These are phyloP conservation scores for Lactifluus echinatus DNA, from an alignment of 768 basidiomycete species.

Conservation along the genomic window DNA sequence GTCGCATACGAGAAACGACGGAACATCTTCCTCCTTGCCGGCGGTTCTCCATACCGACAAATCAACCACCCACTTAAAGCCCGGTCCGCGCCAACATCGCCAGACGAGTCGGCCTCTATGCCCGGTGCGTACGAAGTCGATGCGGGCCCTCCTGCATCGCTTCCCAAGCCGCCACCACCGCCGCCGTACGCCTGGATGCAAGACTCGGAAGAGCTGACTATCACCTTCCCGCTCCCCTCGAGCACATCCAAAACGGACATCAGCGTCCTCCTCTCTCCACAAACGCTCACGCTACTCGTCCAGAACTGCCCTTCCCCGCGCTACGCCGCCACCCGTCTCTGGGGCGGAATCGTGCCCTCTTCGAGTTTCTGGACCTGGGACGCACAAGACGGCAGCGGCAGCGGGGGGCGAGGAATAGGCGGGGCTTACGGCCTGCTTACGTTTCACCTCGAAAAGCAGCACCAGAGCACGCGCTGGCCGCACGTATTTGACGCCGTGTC, in stretches of 20 bases:
- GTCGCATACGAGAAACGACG: conserved; percentile 39
- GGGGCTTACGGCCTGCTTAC: conserved; percentile 68
- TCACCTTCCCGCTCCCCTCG: conserved; percentile 79
- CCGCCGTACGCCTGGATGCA: conserved; percentile 94
- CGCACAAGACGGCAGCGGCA: conserved; percentile 55
- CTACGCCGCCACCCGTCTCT: conserved; percentile 56
- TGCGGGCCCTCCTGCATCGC: conserved; percentile 24
- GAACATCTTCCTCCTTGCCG: conserved; percentile 46
- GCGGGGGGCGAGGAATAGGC: too few relatives aligned
- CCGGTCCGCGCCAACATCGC: too few relatives aligned
- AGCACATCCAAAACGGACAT: conserved; percentile 54
- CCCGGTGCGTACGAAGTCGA: conserved; percentile 51
- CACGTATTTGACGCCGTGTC: conserved; percentile 64
- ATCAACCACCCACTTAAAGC: conserved; percentile 28
- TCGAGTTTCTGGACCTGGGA: conserved; percentile 96
- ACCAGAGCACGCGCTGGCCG: conserved; percentile 79
- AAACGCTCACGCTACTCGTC: conserved; percentile 58
- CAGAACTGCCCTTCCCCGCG: conserved; percentile 39
- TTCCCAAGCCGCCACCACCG: conserved; percentile 58
- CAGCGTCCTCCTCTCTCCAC: conserved; percentile 54
- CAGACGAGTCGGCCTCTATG: conserved; percentile 61
- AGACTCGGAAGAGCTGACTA: conserved; percentile 68
- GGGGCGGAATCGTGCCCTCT: conserved; percentile 70
- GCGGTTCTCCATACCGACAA: conserved; percentile 46
- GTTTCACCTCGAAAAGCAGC: conserved; percentile 78